Percentiles rank a stretch among this genome's conserved stretches.
These are phyloP conservation scores for Colletotrichum liaoningense DNA, from an alignment of 2,329 filamentous ascomycete genomes.

Conservation along the genomic window DNA sequence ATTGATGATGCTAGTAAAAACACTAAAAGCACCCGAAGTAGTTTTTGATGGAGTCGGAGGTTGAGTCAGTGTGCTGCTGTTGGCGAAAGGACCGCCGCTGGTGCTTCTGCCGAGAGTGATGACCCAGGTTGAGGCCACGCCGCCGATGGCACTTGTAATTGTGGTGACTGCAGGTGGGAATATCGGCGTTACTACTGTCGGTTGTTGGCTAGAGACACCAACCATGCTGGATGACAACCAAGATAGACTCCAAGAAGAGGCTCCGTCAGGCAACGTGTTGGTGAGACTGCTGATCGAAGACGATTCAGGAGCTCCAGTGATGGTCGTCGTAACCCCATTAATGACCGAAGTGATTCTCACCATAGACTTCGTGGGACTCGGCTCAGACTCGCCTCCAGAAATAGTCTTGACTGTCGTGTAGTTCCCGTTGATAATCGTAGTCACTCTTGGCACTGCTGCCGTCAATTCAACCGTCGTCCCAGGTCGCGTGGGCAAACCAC, in stretches of 20 bases:
- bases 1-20: background rate
- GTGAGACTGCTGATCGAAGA: background rate
- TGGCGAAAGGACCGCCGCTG: background rate
- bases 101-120: background rate
- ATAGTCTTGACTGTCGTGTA: background rate
- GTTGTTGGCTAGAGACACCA: no score
- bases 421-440: background rate
- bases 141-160: background rate
- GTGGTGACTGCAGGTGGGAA: background rate
- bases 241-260: background rate
- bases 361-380: background rate
- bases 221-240: background rate
- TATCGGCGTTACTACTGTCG: background rate
- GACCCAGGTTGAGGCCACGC: slow-evolving; percentile 1
- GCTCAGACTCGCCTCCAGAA: background rate
- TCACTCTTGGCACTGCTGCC: background rate
- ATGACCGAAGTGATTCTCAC: background rate
- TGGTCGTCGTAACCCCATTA: background rate
- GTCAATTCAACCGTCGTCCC: background rate
- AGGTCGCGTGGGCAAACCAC: background rate
- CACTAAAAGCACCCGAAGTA: background rate
- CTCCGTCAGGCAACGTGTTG: background rate
- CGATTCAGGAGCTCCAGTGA: background rate
- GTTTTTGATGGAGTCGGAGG: background rate
- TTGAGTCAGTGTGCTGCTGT: background rate